Percentiles rank a stretch among this genome's conserved stretches.
These are phyloP conservation scores for Euphorbia tirucalli DNA, from an alignment of 345 rosid genomes.

Conservation along the genomic window DNA sequence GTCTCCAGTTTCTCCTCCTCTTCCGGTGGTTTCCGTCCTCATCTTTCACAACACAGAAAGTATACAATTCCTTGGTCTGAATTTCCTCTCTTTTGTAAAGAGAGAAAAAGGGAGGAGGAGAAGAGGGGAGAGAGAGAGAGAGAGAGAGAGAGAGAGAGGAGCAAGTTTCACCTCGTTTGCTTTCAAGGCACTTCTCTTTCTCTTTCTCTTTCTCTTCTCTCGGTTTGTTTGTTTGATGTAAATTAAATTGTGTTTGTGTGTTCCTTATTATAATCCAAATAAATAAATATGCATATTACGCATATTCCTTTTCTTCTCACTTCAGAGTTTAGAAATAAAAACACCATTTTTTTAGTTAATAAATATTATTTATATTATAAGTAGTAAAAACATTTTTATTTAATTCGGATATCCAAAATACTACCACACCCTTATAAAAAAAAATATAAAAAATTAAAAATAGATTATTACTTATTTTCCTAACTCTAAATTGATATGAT, in stretches of 20 bases:
- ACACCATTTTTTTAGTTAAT: no score
- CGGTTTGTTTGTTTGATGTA: not conserved
- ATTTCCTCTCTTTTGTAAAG: not conserved
- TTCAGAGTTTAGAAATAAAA: no score
- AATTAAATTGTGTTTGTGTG: not conserved
- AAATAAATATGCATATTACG: not conserved
- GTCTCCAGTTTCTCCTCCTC: slow-evolving; percentile 13
- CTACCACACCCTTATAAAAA: no score
- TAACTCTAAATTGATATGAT: no score
- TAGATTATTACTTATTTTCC: no score
- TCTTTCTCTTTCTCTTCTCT: not conserved
- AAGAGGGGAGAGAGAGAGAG: not conserved
- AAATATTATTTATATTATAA: no score
- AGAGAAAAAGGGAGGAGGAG: slow-evolving; percentile 17
- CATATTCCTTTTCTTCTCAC: not conserved
- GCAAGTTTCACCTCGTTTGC: slow-evolving; percentile 27
- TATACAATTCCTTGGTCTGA: slow-evolving; percentile 7
- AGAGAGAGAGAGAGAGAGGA: not conserved
- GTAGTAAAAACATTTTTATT: no score
- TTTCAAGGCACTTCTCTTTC: slow-evolving; percentile 27
- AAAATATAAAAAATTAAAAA: no score
- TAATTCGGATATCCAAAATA: no score
- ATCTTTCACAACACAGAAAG: slow-evolving; percentile 17
- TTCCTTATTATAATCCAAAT: not conserved
- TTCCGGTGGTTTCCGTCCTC: slow-evolving; percentile 15